Evolutionary conservation across 108 stramenopile genomes (phyloP).

Genomic region (Asterionellopsis glacialis): DNA sequence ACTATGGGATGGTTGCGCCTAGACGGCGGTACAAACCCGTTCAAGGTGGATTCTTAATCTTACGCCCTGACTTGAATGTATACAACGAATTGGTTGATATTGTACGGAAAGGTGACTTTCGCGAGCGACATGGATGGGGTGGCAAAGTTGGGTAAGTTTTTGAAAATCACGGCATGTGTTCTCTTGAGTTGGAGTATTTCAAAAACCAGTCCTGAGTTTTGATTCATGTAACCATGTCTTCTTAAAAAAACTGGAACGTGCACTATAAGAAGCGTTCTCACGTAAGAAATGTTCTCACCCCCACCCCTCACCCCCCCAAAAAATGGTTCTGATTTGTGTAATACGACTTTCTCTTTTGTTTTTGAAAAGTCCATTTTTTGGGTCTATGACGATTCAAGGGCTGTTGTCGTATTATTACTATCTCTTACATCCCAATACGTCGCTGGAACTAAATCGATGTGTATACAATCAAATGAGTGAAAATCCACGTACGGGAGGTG

Average conservation of each 20-base stretch:
- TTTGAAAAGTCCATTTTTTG: slow-evolving; percentile 57
- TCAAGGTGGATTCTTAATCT: slow-evolving; percentile 92
- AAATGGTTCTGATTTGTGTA: too few relatives aligned
- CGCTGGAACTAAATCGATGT: slow-evolving; percentile 83
- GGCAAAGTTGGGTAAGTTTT: slow-evolving; percentile 55
- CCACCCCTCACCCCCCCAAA: too few relatives aligned
- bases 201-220: too few relatives aligned
- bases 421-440: slow-evolving; percentile 40
- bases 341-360: too few relatives aligned
- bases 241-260: too few relatives aligned
- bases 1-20: slow-evolving; percentile 66
- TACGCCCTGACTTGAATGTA: slow-evolving; percentile 64
- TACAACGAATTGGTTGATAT: slow-evolving; percentile 79
- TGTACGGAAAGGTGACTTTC: slow-evolving; percentile 40
- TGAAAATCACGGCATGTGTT: too few relatives aligned
- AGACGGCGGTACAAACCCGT: slow-evolving; percentile 44
- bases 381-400: slow-evolving; percentile 86
- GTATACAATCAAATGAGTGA: slow-evolving; percentile 91
- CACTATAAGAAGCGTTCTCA: too few relatives aligned
- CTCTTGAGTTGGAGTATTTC: too few relatives aligned
- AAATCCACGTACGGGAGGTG: slow-evolving; percentile 49
- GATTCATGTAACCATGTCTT: slow-evolving; percentile 38
- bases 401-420: slow-evolving; percentile 86
- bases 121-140: slow-evolving; percentile 58
- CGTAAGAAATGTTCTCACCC: too few relatives aligned